phyloP scores from a whole-genome alignment of 768 basidiomycete species.

The Lactifluus piperatus region DNA sequence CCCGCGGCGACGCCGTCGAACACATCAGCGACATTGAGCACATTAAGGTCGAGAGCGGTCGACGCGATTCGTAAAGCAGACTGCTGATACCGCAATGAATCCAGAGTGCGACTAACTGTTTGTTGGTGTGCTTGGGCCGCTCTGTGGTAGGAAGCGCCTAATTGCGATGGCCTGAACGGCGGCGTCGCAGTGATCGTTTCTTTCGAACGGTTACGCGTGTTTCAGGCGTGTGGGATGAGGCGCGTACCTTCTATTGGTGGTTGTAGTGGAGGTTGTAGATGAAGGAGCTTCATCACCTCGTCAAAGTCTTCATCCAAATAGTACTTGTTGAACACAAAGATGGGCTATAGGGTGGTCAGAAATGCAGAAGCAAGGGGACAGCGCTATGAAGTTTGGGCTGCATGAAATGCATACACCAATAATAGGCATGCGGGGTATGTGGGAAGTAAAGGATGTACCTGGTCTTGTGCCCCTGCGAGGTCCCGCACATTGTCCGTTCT shows the following conservation, averaged over 20 bases:
- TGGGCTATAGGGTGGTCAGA: conserved; percentile 34
- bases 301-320: conserved; percentile 65
- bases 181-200: conserved; percentile 60
- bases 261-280: conserved; percentile 50
- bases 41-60: conserved; percentile 59
- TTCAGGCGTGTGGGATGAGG: background rate
- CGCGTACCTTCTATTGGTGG: conserved; percentile 61
- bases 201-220: conserved; percentile 23
- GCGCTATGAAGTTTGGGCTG: background rate
- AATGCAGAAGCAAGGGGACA: background rate
- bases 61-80: conserved; percentile 69
- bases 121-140: conserved; percentile 59
- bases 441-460: conserved; percentile 37
- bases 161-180: conserved; percentile 58
- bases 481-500: conserved; percentile 67
- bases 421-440: background rate
- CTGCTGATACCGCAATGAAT: conserved; percentile 54
- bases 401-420: background rate
- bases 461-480: conserved; percentile 63
- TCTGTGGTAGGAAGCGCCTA: conserved; percentile 58
- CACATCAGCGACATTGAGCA: conserved; percentile 60
- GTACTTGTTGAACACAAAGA: conserved; percentile 79
- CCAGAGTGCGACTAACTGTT: conserved; percentile 41
- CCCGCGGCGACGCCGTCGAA: conserved; percentile 55
- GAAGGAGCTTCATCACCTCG: conserved; percentile 56